Conservation (phyloP, 106 monocot genomes). For the Dendrobium nobile region DNA sequence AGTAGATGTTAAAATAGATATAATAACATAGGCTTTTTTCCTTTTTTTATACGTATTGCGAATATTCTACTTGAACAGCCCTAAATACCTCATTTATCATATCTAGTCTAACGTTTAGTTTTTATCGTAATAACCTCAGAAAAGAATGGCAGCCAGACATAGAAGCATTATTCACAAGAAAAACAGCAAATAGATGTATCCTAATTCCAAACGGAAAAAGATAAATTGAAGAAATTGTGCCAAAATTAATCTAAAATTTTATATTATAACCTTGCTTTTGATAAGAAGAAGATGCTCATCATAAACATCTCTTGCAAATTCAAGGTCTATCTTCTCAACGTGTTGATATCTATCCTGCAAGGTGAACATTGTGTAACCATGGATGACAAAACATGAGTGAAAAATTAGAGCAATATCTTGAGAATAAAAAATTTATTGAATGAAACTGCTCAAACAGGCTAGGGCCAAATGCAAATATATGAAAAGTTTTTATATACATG, state of each 20-base stretch:
- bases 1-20: too few relatives aligned
- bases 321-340: conserved; percentile 62
- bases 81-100: neutral
- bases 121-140: neutral
- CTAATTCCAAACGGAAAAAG: neutral
- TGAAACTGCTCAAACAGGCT: neutral
- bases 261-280: conserved; percentile 40
- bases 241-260: neutral
- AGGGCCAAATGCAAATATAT: neutral
- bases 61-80: too few relatives aligned
- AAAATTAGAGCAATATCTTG: neutral
- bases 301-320: conserved; percentile 79
- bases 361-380: neutral
- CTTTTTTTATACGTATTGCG: too few relatives aligned
- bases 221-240: neutral
- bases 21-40: too few relatives aligned
- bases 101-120: neutral
- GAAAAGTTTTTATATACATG: neutral
- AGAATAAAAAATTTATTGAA: neutral
- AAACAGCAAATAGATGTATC: neutral
- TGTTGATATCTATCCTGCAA: conserved; percentile 62
- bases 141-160: neutral
- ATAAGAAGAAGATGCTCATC: conserved; percentile 67
- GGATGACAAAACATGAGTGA: neutral
- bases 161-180: neutral